phyloP scores from a whole-genome alignment of 805 yeast genomes.

The Saccharomycopsis sp. region DNA sequence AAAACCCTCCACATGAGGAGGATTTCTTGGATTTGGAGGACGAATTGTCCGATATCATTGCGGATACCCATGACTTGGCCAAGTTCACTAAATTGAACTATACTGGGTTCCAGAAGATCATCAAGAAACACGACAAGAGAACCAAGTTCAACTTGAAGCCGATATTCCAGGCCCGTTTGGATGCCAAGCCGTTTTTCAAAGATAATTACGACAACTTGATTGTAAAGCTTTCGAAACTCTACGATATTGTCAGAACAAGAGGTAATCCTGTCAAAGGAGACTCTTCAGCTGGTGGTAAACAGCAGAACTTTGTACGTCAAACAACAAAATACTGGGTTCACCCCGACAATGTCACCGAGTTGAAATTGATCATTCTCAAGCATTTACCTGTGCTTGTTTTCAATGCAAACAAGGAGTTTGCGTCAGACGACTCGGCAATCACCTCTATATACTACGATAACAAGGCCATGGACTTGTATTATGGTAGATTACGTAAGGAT shows the following conservation, averaged over 20 bases:
- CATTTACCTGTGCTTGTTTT: constrained; percentile 96
- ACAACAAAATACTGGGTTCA: constrained; percentile 99
- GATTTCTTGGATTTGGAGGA: constrained; percentile 72
- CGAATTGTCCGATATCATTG: constrained; percentile 79
- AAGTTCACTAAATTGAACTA: constrained; percentile 89
- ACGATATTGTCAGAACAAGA: constrained; percentile 90
- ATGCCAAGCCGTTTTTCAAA: constrained; percentile 92
- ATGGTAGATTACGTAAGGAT: constrained; percentile 89
- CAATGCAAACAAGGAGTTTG: constrained; percentile 94
- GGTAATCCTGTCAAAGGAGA: constrained; percentile 96
- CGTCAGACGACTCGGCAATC: constrained; percentile 89
- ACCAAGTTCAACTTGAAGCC: constrained; percentile 80
- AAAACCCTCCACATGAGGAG: constrained; percentile 45
- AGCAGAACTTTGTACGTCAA: constrained; percentile 96
- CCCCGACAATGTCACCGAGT: constrained; percentile 95
- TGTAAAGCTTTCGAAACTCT: constrained; percentile 80
- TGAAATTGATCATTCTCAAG: constrained; percentile 84
- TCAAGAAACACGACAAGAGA: constrained; percentile 92
- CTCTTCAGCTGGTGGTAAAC: constrained; percentile 95
- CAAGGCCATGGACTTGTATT: constrained; percentile 79
- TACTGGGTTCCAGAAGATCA: constrained; percentile 94
- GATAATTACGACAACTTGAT: constrained; percentile 88
- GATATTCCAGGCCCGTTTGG: constrained; percentile 85
- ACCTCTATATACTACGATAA: constrained; percentile 96
- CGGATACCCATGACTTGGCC: constrained; percentile 95